Base-by-base conservation (phyloP, 2,329 filamentous ascomycete genomes). In the Parastagonospora avenae region DNA sequence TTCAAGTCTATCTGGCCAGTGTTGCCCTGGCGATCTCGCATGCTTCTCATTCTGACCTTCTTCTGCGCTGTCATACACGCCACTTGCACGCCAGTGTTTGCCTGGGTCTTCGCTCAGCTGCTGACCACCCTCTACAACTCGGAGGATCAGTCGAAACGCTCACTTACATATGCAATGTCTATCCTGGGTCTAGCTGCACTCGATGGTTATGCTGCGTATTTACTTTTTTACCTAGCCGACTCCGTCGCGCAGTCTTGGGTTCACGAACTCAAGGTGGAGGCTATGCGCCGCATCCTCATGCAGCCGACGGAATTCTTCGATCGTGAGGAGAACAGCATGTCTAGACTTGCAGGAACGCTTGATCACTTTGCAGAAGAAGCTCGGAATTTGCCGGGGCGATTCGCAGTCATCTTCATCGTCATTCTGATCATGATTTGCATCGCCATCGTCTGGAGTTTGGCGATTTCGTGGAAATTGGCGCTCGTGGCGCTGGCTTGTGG, bases 291-390 rank as follows among this genome's bases (percentile, higher is more conserved):
- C 1, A 85, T 96, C 12, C 78, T 97, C 0, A 79, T 82, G 33
- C 93, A 97, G 66, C 88, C 90, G 1, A 86, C 83, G 54, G 74
- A 82, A 4, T 97, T 92, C 87, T 96, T 96, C 61, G 87, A 91
- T 56, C 77, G 81, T 42, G 79, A 87, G 2, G 78, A 80, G 30
- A 89, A 94, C 69, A 84, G 82, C 0, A 77, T 88, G 0, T 78
- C 80, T 1, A 79, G 80, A 2, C 79, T 97, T 36, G 85, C 81
- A 1, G 86, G 90, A 53, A 88, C 83, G 38, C 80, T 97, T 0
- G 91, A 96, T 63, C 83, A 88, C 12, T 90, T 91, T 62, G 89
- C 88, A 0, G 92, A 97, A 68, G 91, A 96, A 67, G 92, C 94
- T 84, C 84, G 90, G 8, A 92, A 90, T 60, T 77, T 97, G 0